Evolutionary conservation across 2,329 filamentous ascomycete species (phyloP), one percentile per base, ranked within the genome.

Genomic region (Xylariaceae sp.): DNA sequence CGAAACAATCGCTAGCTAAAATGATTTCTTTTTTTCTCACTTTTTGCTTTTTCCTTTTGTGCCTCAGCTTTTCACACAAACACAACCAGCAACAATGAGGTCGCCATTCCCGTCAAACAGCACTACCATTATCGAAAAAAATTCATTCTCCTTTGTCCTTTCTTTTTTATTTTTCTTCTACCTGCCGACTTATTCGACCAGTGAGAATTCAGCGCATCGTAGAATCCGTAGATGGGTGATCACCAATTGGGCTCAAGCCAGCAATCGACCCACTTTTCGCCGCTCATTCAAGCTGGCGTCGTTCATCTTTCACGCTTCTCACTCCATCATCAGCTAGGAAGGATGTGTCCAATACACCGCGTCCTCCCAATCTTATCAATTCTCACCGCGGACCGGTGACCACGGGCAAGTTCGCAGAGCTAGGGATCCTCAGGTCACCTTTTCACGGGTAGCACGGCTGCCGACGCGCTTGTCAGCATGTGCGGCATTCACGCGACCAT

Each of bases 401-500:
- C 23, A 15, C 49, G 5, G 49, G 49, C 13, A n/a, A 13, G 23
- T n/a, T 51, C 5, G 4, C 10, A 11, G 10, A 23, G 8, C 49
- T 35, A 30, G 49, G 49, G 23, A 9, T 30, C 11, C 15, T 15
- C n/a, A 10, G 23, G 23, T 15, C n/a, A 23, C 11, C 23, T 23
- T 51, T 45, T 51, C 44, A 39, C 58, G 17, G 49, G 30, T 44
- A 50, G 41, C 45, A 23, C 23, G 18, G 39, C 35, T 30, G 37
- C 35, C 45, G 5, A 51, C 18, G 41, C 48, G 39, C 39, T 30
- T 41, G 30, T 51, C 58, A 68, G 57, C 18, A 86, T 87, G 84
- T 87, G 84, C 70, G 84, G 84, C 63, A 87, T 87, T 56, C 78
- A 86, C 69, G 79, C 76, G 41, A 72, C 74, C 47, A 75, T 87